Base-by-base conservation (phyloP, 1,284 basidiomycete species). In the Ganoderma resinaceum region DNA sequence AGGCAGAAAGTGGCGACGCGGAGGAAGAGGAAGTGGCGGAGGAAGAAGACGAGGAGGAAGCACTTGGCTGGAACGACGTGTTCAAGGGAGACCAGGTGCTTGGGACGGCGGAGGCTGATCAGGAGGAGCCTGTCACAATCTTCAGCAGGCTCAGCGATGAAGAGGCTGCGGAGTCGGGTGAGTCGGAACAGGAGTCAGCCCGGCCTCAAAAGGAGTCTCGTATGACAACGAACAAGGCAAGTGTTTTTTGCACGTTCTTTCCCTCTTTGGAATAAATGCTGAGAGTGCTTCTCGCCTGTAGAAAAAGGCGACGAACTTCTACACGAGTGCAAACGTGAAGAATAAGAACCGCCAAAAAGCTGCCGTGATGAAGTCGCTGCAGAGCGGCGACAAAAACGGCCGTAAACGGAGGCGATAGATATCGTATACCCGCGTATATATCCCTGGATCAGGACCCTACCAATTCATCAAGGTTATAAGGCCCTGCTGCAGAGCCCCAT, bases 241-340 rank as follows among this genome's bases (percentile, higher is more conserved):
- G 76, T 70, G 43, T 35, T 23, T 65, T 68, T 14, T 12, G 12
- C 58, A 60, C 23, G 8, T 18, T 8, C 33, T 23, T 26, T 14
- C 26, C 18, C n/a, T 49, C 20, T 8, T 11, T 23, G 20, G 23
- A 8, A 8, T 8, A 5, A 1, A 14, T 9, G 29, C 37, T 55
- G 23, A 53, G n/a, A n/a, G n/a, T 20, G 33, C 29, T 23, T 18
- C 20, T 3, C n/a, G 2, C 1, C 0, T 53, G 33, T 75, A 94
- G 93, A 92, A 91, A 83, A 97, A 95, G 82, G 90, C 95, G 20
- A 87, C 88, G 68, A 99, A 99, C 83, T 99, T 96, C 85, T 98
- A 95, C 83, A 90, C 92, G 8, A 86, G 79, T 60, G 88, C 93
- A 2, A 96, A 96, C 76, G 95, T 96, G 77, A 96, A 97, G 84